phyloP scores from a whole-genome alignment of 1,284 basidiomycete species.

The Leccinum cinnamomeum region DNA sequence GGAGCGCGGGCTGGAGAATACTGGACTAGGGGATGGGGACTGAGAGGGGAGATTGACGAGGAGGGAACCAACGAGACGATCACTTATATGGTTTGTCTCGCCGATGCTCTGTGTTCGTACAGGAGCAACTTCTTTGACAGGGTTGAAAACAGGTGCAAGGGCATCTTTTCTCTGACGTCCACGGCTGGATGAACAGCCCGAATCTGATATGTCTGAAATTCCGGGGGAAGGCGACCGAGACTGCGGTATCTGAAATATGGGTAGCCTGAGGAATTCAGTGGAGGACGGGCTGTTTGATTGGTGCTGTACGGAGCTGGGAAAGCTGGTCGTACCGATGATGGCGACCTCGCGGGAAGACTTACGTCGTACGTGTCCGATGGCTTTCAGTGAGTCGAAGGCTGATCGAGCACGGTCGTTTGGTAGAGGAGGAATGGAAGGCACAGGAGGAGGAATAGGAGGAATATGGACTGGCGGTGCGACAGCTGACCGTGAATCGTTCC shows the following conservation, averaged over 20 bases:
- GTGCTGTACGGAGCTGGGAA: conserved; percentile 29
- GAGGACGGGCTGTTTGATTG: conserved; percentile 15
- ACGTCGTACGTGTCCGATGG: conserved; percentile 27
- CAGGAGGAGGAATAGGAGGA: conserved; percentile 46
- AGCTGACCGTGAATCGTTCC: conserved; percentile 42
- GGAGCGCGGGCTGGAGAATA: conserved; percentile 28
- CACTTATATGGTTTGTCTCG: conserved; percentile 53
- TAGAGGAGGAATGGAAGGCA: conserved; percentile 25
- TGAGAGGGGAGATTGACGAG: conserved; percentile 44
- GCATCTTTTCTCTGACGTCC: conserved; percentile 38
- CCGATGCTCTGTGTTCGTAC: conserved; percentile 57
- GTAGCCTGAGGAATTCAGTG: conserved; percentile 37
- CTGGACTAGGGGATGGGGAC: conserved; percentile 28
- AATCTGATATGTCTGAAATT: conserved; percentile 36
- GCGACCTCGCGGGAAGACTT: conserved; percentile 57
- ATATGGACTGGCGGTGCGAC: conserved; percentile 68
- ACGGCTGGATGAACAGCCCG: conserved; percentile 31
- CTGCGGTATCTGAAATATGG: conserved; percentile 54
- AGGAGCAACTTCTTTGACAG: conserved; percentile 34
- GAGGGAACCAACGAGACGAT: conserved; percentile 59
- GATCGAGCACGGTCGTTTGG: conserved; percentile 42
- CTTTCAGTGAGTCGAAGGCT: conserved; percentile 41
- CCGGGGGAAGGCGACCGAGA: conserved; percentile 49
- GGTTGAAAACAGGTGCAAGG: conserved; percentile 33
- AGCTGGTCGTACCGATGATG: conserved; percentile 48